Evolutionary conservation across 2,329 filamentous ascomycete species (phyloP), one percentile per base, ranked within the genome.

Genomic region (Talaromyces pinophilus): DNA sequence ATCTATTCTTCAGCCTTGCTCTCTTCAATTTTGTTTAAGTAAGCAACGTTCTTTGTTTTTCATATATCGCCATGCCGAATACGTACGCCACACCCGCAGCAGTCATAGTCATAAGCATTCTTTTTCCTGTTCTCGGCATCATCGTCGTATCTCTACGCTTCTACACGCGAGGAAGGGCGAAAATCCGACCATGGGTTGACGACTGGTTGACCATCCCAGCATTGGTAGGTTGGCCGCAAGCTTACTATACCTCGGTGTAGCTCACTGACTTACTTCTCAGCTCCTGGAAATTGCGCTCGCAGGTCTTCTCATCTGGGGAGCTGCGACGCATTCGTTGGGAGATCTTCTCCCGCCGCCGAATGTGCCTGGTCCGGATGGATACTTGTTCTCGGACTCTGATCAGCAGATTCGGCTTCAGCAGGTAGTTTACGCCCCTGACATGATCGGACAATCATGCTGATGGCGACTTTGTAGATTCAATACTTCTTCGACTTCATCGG

Each of bases 171-270:
- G 54, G 25, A 17, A 38, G 35, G 30, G 15, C 54, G 8, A 59
- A 59, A 7, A 59, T 59, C 3, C 28, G 54, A n/a, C 54, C 54
- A 19, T 59, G 54, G 54, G 17, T 59, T 11, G 54, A 59, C 54
- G 54, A 59, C 54, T 59, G 54, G 54, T 38, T 59, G 35, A 59
- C 54, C 15, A 40, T 59, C 19, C 54, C 54, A 38, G 54, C 54
- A 33, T 25, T 59, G 30, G 54, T 59, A 40, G 7, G 30, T 40
- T 25, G 25, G 5, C 6, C 6, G 30, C n/a, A 7, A 30, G 22
- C 28, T 5, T 28, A 11, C 19, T 2, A 50, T 5, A 8, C 46
- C 4, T 30, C 48, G 17, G 5, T 52, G 4, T 6, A 33, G 2
- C 10, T 33, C 6, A 33, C 52, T 55, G 25, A 55, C 52, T 28